A percentile compares a stretch with the other conserved stretches of the same genome.
These are phyloP conservation scores for Aureobasidium melanogenum DNA, from an alignment of 2,329 filamentous ascomycete species.

Conservation along the genomic window DNA sequence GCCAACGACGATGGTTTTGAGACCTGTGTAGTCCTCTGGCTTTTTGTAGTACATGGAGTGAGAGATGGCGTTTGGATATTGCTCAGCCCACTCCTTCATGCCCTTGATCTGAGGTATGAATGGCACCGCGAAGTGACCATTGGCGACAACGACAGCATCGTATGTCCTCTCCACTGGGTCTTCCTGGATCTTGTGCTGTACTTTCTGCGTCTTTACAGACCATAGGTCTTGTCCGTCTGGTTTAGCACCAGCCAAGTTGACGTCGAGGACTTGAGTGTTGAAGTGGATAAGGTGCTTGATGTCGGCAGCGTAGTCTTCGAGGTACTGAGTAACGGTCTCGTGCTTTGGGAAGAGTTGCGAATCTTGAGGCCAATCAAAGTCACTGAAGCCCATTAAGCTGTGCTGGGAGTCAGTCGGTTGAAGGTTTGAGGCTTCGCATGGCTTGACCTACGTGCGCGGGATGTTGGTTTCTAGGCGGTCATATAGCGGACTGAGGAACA, in stretches of 20 bases:
- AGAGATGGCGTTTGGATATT: constrained; percentile 31
- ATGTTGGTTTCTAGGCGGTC: constrained; percentile 80
- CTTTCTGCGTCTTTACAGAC: constrained; percentile 48
- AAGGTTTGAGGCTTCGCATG: constrained; percentile 66
- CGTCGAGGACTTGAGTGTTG: constrained; percentile 57
- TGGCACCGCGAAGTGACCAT: constrained; percentile 40
- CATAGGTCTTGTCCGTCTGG: constrained; percentile 37
- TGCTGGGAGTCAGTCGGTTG: constrained; percentile 84
- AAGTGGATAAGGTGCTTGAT: constrained; percentile 61
- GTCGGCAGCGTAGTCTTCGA: constrained; percentile 62
- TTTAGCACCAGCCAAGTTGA: constrained; percentile 30
- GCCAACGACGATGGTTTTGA: constrained; percentile 72
- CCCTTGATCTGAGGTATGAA: constrained; percentile 35
- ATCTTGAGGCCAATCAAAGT: constrained; percentile 44
- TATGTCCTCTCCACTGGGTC: constrained; percentile 33
- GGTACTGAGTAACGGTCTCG: constrained; percentile 61
- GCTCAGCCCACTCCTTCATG: constrained; percentile 32
- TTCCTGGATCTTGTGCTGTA: constrained; percentile 33
- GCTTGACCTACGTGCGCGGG: constrained; percentile 43
- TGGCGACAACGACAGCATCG: constrained; percentile 40
- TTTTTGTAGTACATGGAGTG: constrained; percentile 70
- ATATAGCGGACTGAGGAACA: constrained; percentile 80
- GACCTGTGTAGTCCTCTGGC: constrained; percentile 49
- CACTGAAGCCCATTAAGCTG: constrained; percentile 67
- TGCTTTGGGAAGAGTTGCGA: constrained; percentile 67